A percentile compares a stretch with the other conserved stretches of the same genome.
Conservation (phyloP, 2,329 filamentous ascomycete genomes). For the Paramyrothecium sp. region DNA sequence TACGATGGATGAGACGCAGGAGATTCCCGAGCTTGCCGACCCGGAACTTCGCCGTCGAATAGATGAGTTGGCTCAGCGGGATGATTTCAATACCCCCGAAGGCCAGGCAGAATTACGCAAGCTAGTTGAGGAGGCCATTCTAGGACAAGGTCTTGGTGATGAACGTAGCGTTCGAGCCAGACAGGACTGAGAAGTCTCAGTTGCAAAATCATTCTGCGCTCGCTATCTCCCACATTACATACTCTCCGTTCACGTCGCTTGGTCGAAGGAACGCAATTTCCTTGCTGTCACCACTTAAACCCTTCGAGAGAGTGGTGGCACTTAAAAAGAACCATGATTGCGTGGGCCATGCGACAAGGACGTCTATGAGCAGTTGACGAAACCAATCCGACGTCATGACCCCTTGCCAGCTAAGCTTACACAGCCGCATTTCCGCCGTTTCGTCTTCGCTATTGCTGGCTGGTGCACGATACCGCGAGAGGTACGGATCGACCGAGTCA, state of each 20-base stretch:
- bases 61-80: conserved; percentile 79
- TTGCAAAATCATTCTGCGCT: conserved; percentile 33
- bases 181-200: conserved; percentile 40
- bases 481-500: conserved; percentile 65
- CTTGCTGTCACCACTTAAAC: conserved; percentile 38
- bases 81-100: conserved; percentile 78
- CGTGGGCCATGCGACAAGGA: conserved; percentile 40
- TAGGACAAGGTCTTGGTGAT: conserved; percentile 61
- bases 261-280: conserved; percentile 56
- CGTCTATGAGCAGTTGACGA: conserved; percentile 43
- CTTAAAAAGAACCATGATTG: conserved; percentile 56
- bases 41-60: conserved; percentile 83
- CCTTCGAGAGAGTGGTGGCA: conserved; percentile 49
- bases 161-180: conserved; percentile 65
- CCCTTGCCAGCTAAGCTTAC: conserved; percentile 58
- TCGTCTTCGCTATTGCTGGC: conserved; percentile 24
- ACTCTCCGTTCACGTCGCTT: conserved; percentile 47
- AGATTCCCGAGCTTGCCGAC: conserved; percentile 65
- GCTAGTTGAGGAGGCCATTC: conserved; percentile 77
- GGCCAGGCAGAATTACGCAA: conserved; percentile 77
- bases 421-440: conserved; percentile 28
- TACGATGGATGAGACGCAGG: conserved; percentile 64
- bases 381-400: conserved; percentile 55
- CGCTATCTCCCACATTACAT: conserved; percentile 60
- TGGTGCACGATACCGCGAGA: conserved; percentile 66